Evolutionary conservation across 495 filamentous ascomycete genomes (phyloP), one percentile per base, ranked within the genome.

Genomic region (Cercophora sp.): DNA sequence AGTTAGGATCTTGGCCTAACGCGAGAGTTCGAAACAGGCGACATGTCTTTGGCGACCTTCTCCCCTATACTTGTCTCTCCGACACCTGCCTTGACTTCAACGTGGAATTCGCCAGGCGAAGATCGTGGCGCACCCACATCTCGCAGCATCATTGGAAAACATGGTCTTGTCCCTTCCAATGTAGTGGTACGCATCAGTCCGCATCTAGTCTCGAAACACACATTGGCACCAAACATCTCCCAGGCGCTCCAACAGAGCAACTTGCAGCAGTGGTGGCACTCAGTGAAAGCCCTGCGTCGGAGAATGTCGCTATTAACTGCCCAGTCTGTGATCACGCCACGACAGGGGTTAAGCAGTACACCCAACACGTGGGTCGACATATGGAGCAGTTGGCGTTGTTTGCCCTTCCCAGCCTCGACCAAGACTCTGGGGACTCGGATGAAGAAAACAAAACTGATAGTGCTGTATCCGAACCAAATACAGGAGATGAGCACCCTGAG

Each of bases 371-470:
- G 4, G 43, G 43, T 2, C 22, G 43, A 8, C 43, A 46, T 27
- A 10, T 31, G n/a, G 43, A 46, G 15, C 43, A 46, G 15, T 26
- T 46, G 24, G 24, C 43, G n/a, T 20, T 46, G 5, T 46, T 46
- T 32, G 43, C 43, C 8, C 26, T 46, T 15, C 43, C 43, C 10
- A 3, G 25, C 8, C 19, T 25, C 8, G 40, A n/a, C 40, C 18
- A 43, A 8, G 6, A 43, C 5, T 5, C 15, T 4, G 40, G 5
- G 8, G 15, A 22, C 18, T 25, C 19, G 20, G 40, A 23, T 10
- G 40, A 43, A 4, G 40, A 43, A 24, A 22, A 11, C 20, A 11
- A 22, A 1, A 43, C 6, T n/a, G 40, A 43, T n/a, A 43, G 40
- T 43, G n/a, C n/a, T n/a, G n/a, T n/a, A n/a, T n/a, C n/a, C n/a